Conservation (phyloP, 176 grass and related monocot genomes). For the Leersia perrieri region DNA sequence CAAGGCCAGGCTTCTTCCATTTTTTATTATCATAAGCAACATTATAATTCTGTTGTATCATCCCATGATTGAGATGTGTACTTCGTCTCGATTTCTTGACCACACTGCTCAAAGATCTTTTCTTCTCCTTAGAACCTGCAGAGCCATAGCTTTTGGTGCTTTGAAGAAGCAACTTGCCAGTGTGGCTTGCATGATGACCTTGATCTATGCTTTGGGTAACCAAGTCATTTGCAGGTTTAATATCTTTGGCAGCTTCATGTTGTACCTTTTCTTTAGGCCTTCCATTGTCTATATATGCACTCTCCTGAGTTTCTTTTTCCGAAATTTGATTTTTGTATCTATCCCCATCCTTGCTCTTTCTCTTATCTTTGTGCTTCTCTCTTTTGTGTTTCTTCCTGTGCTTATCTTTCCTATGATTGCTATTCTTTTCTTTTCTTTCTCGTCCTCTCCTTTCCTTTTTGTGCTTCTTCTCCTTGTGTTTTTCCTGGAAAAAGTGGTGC, state of each 20-base stretch:
- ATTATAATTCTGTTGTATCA: conserved; percentile 5
- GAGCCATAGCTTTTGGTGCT: conserved; percentile 4
- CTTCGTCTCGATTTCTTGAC: not conserved
- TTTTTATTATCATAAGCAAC: conserved; percentile 12
- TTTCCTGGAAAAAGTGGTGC: conserved; percentile 48
- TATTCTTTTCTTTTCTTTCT: conserved; percentile 43
- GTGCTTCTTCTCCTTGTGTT: conserved; percentile 41
- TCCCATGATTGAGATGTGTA: conserved; percentile 19
- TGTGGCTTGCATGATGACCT: conserved; percentile 32
- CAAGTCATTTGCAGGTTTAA: conserved; percentile 36
- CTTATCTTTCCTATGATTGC: conserved; percentile 32
- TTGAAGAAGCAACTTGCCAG: conserved; percentile 15
- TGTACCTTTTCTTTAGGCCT: conserved; percentile 10
- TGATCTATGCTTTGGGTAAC: conserved; percentile 6
- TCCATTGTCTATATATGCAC: not conserved
- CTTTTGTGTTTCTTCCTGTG: conserved; percentile 41
- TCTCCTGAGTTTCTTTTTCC: conserved; percentile 12
- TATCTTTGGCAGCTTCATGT: conserved; percentile 38
- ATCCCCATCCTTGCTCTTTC: conserved; percentile 28
- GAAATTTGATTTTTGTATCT: conserved; percentile 4
- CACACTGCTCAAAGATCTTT: conserved; percentile 19
- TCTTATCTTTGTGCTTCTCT: conserved; percentile 28
- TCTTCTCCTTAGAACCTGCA: conserved; percentile 34
- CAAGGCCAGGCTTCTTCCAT: not conserved
- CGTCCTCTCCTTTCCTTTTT: conserved; percentile 17